These are phyloP conservation scores for Fraxinus paxiana DNA, from an alignment of 305 asterid genomes.

Conservation along the genomic window DNA sequence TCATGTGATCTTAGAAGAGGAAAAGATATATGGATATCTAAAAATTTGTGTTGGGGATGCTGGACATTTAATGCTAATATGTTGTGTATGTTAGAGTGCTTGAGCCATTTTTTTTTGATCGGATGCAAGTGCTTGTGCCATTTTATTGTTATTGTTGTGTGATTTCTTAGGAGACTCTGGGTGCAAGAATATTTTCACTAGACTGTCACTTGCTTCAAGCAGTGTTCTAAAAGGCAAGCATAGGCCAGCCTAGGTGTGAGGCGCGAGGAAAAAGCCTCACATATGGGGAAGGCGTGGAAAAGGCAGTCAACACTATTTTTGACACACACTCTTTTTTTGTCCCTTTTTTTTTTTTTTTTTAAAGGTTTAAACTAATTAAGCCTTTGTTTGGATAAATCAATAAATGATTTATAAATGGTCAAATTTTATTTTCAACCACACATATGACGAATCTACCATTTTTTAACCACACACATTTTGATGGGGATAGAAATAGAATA, in stretches of 20 bases:
- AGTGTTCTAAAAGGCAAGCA: not conserved
- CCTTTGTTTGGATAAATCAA: not conserved
- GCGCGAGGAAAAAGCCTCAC: not conserved
- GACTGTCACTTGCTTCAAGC: slow-evolving; percentile 9
- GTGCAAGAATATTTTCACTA: not conserved
- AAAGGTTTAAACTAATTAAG: not conserved
- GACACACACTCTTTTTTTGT: not conserved
- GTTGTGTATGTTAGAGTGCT: not conserved
- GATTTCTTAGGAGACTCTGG: not conserved
- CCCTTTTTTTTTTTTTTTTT: not conserved
- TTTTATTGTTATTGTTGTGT: not conserved
- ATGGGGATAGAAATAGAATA: not conserved
- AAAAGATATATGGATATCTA: not conserved
- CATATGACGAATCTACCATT: not conserved
- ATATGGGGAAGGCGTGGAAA: not conserved
- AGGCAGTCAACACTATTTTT: not conserved
- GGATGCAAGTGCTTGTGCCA: not conserved
- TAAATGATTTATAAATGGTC: not conserved
- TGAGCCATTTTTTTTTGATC: too few species aligned
- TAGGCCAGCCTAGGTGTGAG: not conserved
- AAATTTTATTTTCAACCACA: not conserved
- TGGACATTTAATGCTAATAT: not conserved
- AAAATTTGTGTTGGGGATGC: not conserved
- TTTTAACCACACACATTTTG: not conserved
- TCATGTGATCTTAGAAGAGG: not conserved